Base-by-base conservation (phyloP, 176 grass and related monocot species). In the Phyllostachys edulis region DNA sequence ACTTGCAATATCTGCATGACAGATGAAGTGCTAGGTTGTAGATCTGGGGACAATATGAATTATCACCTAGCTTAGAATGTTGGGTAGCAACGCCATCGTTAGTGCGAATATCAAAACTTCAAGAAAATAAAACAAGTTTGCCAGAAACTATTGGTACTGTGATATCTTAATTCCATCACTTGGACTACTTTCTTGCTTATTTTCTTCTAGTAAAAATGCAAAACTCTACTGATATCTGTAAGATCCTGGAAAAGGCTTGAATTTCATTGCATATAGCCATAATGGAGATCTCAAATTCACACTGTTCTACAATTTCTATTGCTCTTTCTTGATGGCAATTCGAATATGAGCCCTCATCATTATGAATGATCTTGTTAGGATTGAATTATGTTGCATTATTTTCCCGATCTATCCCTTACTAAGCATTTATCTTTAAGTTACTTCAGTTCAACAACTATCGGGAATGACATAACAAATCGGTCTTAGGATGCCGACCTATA, bases 11-110 rank as follows among this genome's bases (percentile, higher is more conserved):
- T 80, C 41, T 32, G 8, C 17, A 75, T 15, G 64, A 73, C 12
- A 75, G 17, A 54, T 69, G 44, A 24, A 26, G 57, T 82, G 65
- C 60, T 32, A 55, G 67, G 57, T 12, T 62, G 17, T 65, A 29
- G 9, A 84, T 60, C 61, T 52, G 44, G 41, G 52, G 46, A 51
- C 62, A 73, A 23, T n/a, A 76, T 45, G 18, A 82, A 68, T 37
- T 39, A 24, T 54, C 1, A 47, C 36, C 75, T 44, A 98, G 93
- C 93, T 98, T 98, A 54, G 89, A 98, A 91, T 98, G 95, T 75
- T 98, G 96, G 14, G 96, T 93, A 87, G 95, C 77, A 80, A 98
- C 88, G 74, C 95, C 96, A 80, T 85, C 15, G 24, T 49, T 51
- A 21, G 1, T 72, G 5, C 3, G 6, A 60, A 57, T 34, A 34